Base-by-base conservation (phyloP, 23 red algal genomes). In the Cyanidium caldarium region DNA sequence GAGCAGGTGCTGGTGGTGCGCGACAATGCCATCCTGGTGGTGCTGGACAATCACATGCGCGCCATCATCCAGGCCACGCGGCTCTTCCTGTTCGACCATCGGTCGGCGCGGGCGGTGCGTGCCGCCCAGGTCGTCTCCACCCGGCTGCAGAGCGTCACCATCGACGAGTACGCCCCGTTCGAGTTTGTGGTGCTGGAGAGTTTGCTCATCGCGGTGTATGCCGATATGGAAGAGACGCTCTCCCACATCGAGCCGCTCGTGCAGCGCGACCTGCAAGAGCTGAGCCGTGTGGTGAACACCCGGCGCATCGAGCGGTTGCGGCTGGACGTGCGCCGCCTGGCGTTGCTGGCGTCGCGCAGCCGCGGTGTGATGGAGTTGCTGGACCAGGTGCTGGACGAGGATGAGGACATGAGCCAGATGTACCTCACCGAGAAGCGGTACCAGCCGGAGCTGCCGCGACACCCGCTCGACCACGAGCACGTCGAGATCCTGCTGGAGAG, bases 321-420 rank as follows among this genome's bases (percentile, higher is more conserved):
- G 5, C 42, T 68, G 35, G 68, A 77, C 1, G 78, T 85, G 76
- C 80, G 79, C 41, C 77, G 75, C n/a, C 76, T 94, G 35, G 84
- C 80, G 16, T 61, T 72, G 12, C 80, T 85, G 35, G 35, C 46
- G 33, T 72, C 80, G 0, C 80, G 87, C 15, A 67, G 69, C 17
- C 31, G 61, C 7, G 73, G 76, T 30, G 80, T 85, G 38, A 65
- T 80, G 46, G 29, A 75, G 29, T 75, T 79, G 3, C 58, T 94
- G 20, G 72, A 82, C 26, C 44, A 76, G 21, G 77, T 94, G 16
- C 70, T 94, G 16, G 87, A 84, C 33, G 87, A 94, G 30, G 87
- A 94, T 44, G 87, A 94, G 34, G 87, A 94, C 31, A 94, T 94
- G 87, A 69, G 67, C 19, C 76, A 84, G 12, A 85, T 94, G 87